Base-by-base conservation (phyloP, 108 stramenopile genomes). In the Pseudonitzschia multiseries region DNA sequence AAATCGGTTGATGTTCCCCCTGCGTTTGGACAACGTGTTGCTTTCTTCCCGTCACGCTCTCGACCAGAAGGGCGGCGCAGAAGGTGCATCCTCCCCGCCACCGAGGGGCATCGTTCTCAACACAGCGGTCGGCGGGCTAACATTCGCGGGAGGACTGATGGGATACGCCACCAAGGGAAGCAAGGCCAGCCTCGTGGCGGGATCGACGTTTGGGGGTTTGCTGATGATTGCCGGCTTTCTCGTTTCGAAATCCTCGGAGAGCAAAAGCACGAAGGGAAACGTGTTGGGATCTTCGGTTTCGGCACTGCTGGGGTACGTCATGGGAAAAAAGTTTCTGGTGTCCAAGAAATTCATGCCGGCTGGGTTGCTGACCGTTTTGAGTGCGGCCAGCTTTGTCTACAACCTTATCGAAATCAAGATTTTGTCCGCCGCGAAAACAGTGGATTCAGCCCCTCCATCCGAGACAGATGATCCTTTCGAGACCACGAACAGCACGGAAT, bases 81-180 rank as follows among this genome's bases (percentile, higher is more conserved):
- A 62, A 33, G 32, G 36, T 1, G 61, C 14, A 62, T 14, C 21
- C 31, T 3, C 21, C 3, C 36, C 71, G 41, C 27, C 62, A 28
- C 72, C 72, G 26, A 36, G 72, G 29, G 72, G 72, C 29, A 64
- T 72, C 43, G 61, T 64, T 32, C 59, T 71, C 26, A 71, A 71
- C 56, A 46, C 71, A 20, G 52, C 33, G 29, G 71, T 71, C 27
- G 71, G 71, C 6, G 71, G 59, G 4, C 27, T 71, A 8, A 50
- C 59, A 15, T 71, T 59, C 1, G 57, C 59, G 0, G 71, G 71
- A 6, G 71, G 71, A 17, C 18, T 61, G 17, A 61, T 44, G 40
- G 71, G 71, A 26, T 71, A 29, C 40, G 27, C 41, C 14, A 59
- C 59, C 26, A 71, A 71, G 59, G 71, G 71, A 14, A 71, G 71